Evolutionary conservation across 192 early-diverging fungal genomes (phyloP).

Genomic region (Coemansia sp.): DNA sequence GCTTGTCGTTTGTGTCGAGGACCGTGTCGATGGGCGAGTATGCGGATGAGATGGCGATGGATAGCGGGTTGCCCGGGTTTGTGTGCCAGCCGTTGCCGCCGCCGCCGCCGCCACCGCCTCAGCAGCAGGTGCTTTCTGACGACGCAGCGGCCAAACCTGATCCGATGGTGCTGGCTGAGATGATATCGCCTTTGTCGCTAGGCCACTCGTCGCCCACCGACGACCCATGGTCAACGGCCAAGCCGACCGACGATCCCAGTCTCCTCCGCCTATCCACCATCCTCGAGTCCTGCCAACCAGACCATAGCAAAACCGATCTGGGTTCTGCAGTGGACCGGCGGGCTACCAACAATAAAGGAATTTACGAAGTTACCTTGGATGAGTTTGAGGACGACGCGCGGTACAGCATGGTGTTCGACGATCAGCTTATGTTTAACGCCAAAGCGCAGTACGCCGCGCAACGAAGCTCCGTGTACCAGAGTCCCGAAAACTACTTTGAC

Average conservation of each 20-base stretch:
- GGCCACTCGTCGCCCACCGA: conserved; percentile 9
- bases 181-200: conserved; percentile 41
- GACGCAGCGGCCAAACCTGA: neutral
- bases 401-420: conserved; percentile 42
- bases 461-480: conserved; percentile 53
- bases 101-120: conserved; percentile 17
- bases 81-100: conserved; percentile 43
- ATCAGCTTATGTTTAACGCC: conserved; percentile 43
- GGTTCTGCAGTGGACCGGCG: neutral
- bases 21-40: neutral
- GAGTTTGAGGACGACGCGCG: conserved; percentile 50
- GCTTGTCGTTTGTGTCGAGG: neutral
- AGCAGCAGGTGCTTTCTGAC: neutral
- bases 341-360: conserved; percentile 12
- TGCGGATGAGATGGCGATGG: neutral
- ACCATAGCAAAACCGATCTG: neutral
- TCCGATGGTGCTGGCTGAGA: conserved; percentile 8
- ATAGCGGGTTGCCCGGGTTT: conserved; percentile 31
- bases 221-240: conserved; percentile 1
- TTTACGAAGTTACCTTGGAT: conserved; percentile 50
- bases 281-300: conserved; percentile 28
- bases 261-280: conserved; percentile 41
- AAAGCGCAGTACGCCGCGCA: conserved; percentile 50
- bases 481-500: conserved; percentile 20
- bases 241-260: neutral